Conservation (phyloP, 441 rosid species). For the Pelargonium myrrhifolium region DNA sequence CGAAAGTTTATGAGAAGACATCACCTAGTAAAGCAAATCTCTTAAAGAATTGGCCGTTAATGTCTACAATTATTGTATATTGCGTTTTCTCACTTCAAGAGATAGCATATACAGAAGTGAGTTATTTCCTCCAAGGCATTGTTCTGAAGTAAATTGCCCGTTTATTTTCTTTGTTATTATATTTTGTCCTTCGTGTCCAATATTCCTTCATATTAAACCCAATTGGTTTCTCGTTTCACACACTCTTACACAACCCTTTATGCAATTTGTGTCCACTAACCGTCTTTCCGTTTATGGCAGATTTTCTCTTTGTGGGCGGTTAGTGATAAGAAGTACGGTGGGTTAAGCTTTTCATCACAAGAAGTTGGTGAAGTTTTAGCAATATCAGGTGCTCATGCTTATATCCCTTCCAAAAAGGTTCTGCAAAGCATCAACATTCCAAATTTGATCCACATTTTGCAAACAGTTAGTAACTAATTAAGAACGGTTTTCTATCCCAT, state of each 20-base stretch:
- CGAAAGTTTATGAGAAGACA: conserved; percentile 24
- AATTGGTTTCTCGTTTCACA: background rate
- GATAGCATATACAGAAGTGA: conserved; percentile 57
- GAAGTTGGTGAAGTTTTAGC: conserved; percentile 51
- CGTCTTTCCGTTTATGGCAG: conserved; percentile 18
- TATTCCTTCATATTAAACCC: background rate
- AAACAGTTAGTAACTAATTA: background rate
- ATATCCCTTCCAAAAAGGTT: conserved; percentile 1
- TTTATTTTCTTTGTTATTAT: background rate
- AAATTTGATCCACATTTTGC: too few relatives aligned
- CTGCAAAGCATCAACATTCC: background rate
- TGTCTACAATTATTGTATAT: conserved; percentile 46
- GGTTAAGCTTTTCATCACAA: conserved; percentile 48
- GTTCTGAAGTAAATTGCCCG: too few relatives aligned
- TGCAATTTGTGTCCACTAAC: background rate
- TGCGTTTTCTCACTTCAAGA: conserved; percentile 61
- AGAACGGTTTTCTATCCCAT: background rate
- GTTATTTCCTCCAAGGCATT: conserved; percentile 5
- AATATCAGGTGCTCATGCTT: conserved; percentile 34
- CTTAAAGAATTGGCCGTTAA: conserved; percentile 47
- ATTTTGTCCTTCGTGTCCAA: background rate
- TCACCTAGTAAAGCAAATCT: conserved; percentile 29
- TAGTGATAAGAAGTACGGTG: conserved; percentile 41
- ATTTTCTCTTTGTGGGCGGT: conserved; percentile 56
- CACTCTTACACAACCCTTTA: background rate